Evolutionary conservation across 1,284 basidiomycete species (phyloP).

Genomic region (Sanguinoderma infundibulare): DNA sequence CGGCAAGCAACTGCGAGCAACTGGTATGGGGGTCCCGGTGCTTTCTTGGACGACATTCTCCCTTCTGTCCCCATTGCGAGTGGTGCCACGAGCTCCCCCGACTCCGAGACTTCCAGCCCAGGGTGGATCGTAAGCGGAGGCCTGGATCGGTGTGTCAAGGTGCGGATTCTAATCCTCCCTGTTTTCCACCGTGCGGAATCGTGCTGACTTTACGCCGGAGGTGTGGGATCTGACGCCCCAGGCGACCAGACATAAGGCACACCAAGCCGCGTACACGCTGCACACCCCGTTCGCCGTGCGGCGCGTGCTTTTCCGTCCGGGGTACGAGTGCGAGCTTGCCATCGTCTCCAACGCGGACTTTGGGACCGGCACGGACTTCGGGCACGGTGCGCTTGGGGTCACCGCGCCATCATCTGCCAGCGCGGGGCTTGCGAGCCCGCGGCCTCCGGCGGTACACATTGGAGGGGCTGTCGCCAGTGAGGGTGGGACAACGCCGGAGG

Average conservation of each 20-base stretch:
- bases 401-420: constrained; percentile 11
- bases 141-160: constrained; percentile 83
- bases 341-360: constrained; percentile 72
- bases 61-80: constrained; percentile 22
- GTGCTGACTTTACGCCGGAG: constrained; percentile 40
- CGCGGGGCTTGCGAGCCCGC: constrained; percentile 21
- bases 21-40: constrained; percentile 32
- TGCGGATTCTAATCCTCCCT: constrained; percentile 25
- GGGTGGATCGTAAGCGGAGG: constrained; percentile 88
- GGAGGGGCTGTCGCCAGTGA: constrained; percentile 10
- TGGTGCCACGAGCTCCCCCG: constrained; percentile 11
- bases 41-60: constrained; percentile 33
- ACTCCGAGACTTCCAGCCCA: constrained; percentile 42
- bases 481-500: constrained; percentile 14
- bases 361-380: constrained; percentile 34
- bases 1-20: constrained; percentile 18
- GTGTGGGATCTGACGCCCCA: constrained; percentile 76
- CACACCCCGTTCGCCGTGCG: constrained; percentile 80
- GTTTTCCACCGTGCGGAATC: too few relatives aligned
- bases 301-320: constrained; percentile 79
- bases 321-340: constrained; percentile 80
- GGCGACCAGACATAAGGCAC: constrained; percentile 54
- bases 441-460: constrained; percentile 13
- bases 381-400: constrained; percentile 11
- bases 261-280: constrained; percentile 71